A percentile compares a stretch with the other conserved stretches of the same genome.
Conservation (phyloP, 208 protist genomes). For the Acanthamoeba polyphaga region DNA sequence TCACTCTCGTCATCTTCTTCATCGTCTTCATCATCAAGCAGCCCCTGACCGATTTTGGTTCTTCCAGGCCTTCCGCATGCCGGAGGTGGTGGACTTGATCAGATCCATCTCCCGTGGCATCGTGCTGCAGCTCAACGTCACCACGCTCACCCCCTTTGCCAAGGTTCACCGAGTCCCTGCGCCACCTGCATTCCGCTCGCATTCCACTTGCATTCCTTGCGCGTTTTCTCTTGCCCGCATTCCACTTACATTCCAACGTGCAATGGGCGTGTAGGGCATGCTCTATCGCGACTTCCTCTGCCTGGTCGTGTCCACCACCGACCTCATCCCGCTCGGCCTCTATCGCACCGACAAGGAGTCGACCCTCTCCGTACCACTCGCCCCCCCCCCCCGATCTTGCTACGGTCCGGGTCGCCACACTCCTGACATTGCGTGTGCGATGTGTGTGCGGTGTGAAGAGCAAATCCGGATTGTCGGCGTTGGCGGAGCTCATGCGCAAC, state of each 20-base stretch:
- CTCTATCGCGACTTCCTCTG: constrained; percentile 39
- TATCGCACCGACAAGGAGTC: constrained; percentile 31
- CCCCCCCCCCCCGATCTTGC: not conserved
- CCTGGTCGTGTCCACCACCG: constrained; percentile 19
- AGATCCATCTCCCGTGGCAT: not conserved
- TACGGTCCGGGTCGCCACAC: not conserved
- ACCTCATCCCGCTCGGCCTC: constrained; percentile 49
- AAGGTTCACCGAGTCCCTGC: not conserved
- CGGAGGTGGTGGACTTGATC: constrained; percentile 14
- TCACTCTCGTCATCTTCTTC: not conserved
- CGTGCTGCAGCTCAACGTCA: constrained; percentile 51
- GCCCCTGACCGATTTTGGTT: too few species aligned
- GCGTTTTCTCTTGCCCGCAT: not conserved
- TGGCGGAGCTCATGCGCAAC: constrained; percentile 18
- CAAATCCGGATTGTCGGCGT: not conserved
- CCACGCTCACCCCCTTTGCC: constrained; percentile 16
- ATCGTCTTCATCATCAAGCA: too few species aligned
- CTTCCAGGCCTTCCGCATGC: constrained; percentile 22
- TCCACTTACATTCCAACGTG: too few species aligned
- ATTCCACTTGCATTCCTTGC: not conserved
- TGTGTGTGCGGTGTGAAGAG: not conserved
- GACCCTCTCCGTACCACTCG: not conserved
- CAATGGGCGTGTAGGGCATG: not conserved
- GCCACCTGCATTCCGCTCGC: not conserved
- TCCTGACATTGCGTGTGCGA: not conserved